Percentiles rank a stretch among this genome's conserved stretches.
Conservation (phyloP, 176 grass and related monocot species). For the Calamus simplicifolius region DNA sequence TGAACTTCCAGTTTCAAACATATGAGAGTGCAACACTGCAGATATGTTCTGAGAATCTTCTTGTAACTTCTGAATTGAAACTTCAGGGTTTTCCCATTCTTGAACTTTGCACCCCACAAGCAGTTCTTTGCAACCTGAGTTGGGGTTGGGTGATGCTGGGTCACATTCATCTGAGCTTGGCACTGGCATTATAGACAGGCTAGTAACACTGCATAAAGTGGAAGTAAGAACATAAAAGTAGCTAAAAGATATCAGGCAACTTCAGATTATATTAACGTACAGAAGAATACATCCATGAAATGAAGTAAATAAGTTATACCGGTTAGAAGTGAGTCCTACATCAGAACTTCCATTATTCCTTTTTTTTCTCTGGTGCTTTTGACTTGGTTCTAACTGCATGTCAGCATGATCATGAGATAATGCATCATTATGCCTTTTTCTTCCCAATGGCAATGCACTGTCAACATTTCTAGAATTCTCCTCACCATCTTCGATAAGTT, state of each 20-base stretch:
- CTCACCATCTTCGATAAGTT: constrained; percentile 11
- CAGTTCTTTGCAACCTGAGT: not conserved
- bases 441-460: constrained; percentile 6
- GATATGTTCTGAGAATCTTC: not conserved
- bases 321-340: constrained; percentile 18
- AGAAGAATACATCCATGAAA: not conserved
- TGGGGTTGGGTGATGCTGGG: constrained; percentile 16
- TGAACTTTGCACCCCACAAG: constrained; percentile 12
- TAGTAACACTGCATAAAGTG: not conserved
- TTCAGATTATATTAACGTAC: constrained; percentile 9
- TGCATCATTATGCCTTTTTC: constrained; percentile 36
- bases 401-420: constrained; percentile 31
- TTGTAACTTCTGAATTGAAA: not conserved
- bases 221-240: not conserved
- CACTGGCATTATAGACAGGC: constrained; percentile 19
- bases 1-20: too few relatives aligned
- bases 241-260: constrained; percentile 1
- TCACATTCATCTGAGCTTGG: constrained; percentile 26
- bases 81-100: constrained; percentile 10
- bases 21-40: not conserved
- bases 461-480: constrained; percentile 9
- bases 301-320: constrained; percentile 21
- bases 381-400: constrained; percentile 26
- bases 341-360: constrained; percentile 10
- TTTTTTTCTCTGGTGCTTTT: constrained; percentile 33